Evolutionary conservation across 805 yeast species (phyloP), one percentile per base, ranked within the genome.

Genomic region (Groenewaldozyma salmanticensis): DNA sequence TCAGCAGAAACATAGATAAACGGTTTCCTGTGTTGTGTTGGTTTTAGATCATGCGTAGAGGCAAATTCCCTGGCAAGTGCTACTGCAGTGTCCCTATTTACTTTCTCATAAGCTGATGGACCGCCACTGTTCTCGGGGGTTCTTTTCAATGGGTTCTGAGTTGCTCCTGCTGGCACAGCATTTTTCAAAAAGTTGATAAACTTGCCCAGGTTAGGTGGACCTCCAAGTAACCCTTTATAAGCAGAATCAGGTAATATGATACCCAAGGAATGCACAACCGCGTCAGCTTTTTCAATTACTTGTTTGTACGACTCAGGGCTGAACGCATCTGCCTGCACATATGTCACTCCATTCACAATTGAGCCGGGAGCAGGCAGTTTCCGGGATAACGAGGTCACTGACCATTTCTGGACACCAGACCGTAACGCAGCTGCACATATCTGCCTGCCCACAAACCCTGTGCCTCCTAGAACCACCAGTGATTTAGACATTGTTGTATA

Each of bases 1-100:
- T 84, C 94, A 1, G 96, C 95, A 0, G 94, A 83, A 1, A 87
- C 70, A 53, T 84, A 87, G 0, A 81, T 85, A 53, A 80, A 79
- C 5, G 73, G 52, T 45, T 50, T 33, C 15, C 21, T 19, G 29
- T 51, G 57, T 11, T 48, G 46, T n/a, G 51, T 36, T 4, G 49
- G 32, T 34, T 67, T 55, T n/a, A n/a, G n/a, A n/a, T n/a, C n/a
- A n/a, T n/a, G n/a, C n/a, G n/a, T n/a, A n/a, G n/a, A n/a, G 21
- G 65, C 50, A 44, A 75, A 71, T 0, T 79, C 66, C 36, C 74
- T 73, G 0, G 86, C 88, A 16, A 81, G 59, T 2, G 72, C 57
- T 4, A 79, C 58, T 0, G 94, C 90, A 47, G 86, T 77, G 45
- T 78, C 78, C 21, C 77, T 67, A 53, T 86, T 87, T 46, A 82